Percentiles rank a stretch among this genome's conserved stretches.
phyloP scores from a whole-genome alignment of 768 basidiomycete genomes.

The Boletus fagicola region DNA sequence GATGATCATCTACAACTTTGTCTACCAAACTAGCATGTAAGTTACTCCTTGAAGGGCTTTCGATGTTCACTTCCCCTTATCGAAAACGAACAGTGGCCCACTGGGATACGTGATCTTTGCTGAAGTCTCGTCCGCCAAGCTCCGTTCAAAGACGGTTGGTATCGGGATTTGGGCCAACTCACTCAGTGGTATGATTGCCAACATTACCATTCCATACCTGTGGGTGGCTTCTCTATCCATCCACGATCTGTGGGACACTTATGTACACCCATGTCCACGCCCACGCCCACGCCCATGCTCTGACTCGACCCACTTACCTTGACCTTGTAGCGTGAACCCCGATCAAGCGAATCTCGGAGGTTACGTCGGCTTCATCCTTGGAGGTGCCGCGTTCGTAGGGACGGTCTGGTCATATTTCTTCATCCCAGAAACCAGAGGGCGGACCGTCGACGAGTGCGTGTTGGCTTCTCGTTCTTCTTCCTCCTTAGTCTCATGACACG shows the following conservation, averaged over 20 bases:
- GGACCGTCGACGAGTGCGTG: conserved; percentile 33
- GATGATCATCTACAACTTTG: conserved; percentile 33
- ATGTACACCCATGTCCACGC: no score
- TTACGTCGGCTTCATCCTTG: conserved; percentile 31
- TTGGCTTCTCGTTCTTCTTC: background rate
- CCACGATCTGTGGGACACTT: background rate
- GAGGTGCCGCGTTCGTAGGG: conserved; percentile 22
- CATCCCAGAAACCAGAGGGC: conserved; percentile 27
- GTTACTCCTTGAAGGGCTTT: background rate
- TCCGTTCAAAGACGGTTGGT: conserved; percentile 32
- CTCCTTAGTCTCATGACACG: background rate
- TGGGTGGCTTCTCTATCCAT: background rate
- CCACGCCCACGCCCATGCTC: background rate
- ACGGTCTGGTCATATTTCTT: conserved; percentile 28
- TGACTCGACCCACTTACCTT: background rate
- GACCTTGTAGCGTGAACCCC: conserved; percentile 24
- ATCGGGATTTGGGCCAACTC: conserved; percentile 27
- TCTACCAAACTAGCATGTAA: conserved; percentile 29
- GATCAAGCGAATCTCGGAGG: conserved; percentile 28
- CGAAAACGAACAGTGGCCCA: conserved; percentile 21
- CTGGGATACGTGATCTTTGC: conserved; percentile 29
- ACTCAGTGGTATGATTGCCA: conserved; percentile 25
- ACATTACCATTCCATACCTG: conserved; percentile 30
- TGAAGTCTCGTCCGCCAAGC: conserved; percentile 30
- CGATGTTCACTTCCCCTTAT: background rate